Evolutionary conservation across 345 rosid species (phyloP).

Genomic region (Citrus hindsii): DNA sequence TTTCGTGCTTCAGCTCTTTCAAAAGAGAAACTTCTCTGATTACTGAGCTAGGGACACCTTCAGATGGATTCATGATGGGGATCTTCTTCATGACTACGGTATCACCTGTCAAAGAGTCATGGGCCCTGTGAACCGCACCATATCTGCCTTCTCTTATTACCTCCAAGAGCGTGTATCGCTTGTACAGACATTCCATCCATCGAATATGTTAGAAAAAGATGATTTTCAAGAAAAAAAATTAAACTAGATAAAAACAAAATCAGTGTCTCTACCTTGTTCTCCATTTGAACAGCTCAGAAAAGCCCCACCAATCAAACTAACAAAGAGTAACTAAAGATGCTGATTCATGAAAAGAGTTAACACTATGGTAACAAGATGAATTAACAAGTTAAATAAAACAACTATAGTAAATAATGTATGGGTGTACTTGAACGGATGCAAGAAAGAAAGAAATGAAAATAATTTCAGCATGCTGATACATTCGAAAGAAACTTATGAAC

Average conservation of each 20-base stretch:
- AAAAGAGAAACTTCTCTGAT: slow-evolving; percentile 9
- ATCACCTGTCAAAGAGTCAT: neutral
- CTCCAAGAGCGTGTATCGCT: neutral
- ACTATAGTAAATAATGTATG: neutral
- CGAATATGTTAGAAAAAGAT: neutral
- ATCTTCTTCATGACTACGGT: slow-evolving; percentile 2
- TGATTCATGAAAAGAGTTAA: neutral
- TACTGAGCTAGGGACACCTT: slow-evolving; percentile 5
- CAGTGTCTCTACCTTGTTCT: neutral
- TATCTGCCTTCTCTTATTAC: neutral
- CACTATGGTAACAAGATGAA: neutral
- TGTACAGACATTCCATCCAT: neutral
- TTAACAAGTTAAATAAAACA: neutral
- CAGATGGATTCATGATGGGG: neutral
- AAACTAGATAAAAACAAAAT: neutral
- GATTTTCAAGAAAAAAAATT: neutral
- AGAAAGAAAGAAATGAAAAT: neutral
- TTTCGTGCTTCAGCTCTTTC: neutral
- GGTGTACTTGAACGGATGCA: neutral
- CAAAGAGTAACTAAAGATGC: neutral
- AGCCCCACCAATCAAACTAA: neutral
- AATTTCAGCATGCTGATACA: neutral
- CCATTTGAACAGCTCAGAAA: neutral
- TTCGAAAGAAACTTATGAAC: neutral
- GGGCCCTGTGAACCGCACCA: neutral